A percentile compares a stretch with the other conserved stretches of the same genome.
Evolutionary conservation across 306 rosid genomes (phyloP).

Genomic region (Boehmeria nivea): DNA sequence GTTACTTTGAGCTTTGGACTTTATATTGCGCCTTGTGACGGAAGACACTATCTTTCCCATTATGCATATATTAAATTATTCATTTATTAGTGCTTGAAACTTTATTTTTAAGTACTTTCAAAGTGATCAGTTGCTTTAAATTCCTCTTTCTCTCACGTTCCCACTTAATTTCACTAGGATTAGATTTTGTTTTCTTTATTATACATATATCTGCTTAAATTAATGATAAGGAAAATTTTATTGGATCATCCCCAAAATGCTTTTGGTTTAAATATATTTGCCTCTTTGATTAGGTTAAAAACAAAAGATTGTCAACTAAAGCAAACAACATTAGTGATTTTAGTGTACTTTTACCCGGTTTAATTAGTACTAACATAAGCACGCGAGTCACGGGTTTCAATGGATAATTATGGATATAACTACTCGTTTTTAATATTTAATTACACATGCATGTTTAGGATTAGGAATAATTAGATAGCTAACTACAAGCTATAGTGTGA

Average conservation of each 20-base stretch:
- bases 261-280: constrained; percentile 34
- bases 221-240: constrained; percentile 22
- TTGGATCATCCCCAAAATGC: constrained; percentile 32
- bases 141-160: constrained; percentile 20
- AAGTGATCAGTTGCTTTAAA: constrained; percentile 26
- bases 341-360: constrained; percentile 19
- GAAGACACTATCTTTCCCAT: constrained; percentile 20
- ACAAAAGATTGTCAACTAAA: constrained; percentile 42
- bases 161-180: constrained; percentile 59
- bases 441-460: background rate
- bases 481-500: background rate
- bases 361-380: constrained; percentile 32
- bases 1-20: constrained; percentile 22
- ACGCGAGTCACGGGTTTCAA: constrained; percentile 52
- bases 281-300: constrained; percentile 20
- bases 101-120: constrained; percentile 36
- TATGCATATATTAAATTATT: constrained; percentile 16
- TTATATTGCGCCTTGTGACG: constrained; percentile 21
- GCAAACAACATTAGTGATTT: constrained; percentile 3
- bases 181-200: constrained; percentile 30
- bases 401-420: constrained; percentile 38
- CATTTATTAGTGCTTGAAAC: constrained; percentile 27
- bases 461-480: background rate
- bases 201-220: constrained; percentile 15
- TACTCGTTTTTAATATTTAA: constrained; percentile 19